phyloP scores from a whole-genome alignment of 2,329 filamentous ascomycete species.

The Setomelanomma holmii region DNA sequence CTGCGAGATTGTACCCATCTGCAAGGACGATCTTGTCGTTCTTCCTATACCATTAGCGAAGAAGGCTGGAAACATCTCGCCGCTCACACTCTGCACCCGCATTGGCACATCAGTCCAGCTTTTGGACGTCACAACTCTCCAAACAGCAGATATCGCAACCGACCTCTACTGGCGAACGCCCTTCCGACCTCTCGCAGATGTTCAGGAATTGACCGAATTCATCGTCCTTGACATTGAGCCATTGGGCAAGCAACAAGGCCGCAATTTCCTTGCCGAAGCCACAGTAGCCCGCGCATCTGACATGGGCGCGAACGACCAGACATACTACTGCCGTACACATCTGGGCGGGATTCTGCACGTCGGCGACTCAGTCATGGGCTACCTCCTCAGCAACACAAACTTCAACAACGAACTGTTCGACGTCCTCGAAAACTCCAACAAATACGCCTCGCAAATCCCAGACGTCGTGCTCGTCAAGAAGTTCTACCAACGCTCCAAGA shows the following conservation, averaged over 20 bases:
- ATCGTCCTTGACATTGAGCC: constrained; percentile 94
- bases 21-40: constrained; percentile 96
- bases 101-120: constrained; percentile 91
- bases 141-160: constrained; percentile 84
- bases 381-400: constrained; percentile 85
- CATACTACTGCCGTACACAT: constrained; percentile 90
- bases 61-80: constrained; percentile 84
- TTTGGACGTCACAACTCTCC: constrained; percentile 87
- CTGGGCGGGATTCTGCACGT: constrained; percentile 83
- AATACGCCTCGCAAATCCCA: constrained; percentile 79
- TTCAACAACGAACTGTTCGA: constrained; percentile 92
- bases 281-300: constrained; percentile 88
- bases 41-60: constrained; percentile 89
- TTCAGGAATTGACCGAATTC: constrained; percentile 87
- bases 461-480: constrained; percentile 98
- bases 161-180: constrained; percentile 90
- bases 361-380: constrained; percentile 94
- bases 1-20: constrained; percentile 88
- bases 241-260: constrained; percentile 75
- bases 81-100: constrained; percentile 83
- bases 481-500: constrained; percentile 86
- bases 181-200: constrained; percentile 83
- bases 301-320: constrained; percentile 82
- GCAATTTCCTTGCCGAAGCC: constrained; percentile 83
- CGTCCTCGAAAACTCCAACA: constrained; percentile 76